Percentiles rank a stretch among this genome's conserved stretches.
These are phyloP conservation scores for Sistotremastrum suecicum DNA, from an alignment of 768 basidiomycete genomes.

Conservation along the genomic window DNA sequence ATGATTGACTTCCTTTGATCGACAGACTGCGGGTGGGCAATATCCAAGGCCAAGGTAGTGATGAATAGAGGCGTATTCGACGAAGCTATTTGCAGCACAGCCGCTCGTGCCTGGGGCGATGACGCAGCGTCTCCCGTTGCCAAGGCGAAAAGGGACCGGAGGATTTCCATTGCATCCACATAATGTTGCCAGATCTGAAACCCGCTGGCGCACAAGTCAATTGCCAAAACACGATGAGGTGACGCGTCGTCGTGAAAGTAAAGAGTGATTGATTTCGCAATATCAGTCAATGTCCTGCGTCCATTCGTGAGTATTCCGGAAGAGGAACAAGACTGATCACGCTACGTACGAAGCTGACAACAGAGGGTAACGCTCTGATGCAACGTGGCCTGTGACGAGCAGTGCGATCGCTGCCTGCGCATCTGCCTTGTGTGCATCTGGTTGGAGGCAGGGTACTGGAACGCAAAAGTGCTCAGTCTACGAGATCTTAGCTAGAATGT, in stretches of 20 bases:
- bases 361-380: conserved; percentile 64
- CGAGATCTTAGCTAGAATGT: not conserved
- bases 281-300: conserved; percentile 61
- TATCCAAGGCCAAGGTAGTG: conserved; percentile 84
- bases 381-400: conserved; percentile 71
- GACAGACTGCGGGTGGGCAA: conserved; percentile 53
- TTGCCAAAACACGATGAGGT: conserved; percentile 53
- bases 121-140: conserved; percentile 65
- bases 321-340: not conserved
- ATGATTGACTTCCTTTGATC: conserved; percentile 78
- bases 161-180: conserved; percentile 76
- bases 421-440: conserved; percentile 44
- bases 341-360: conserved; percentile 50
- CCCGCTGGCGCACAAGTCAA: conserved; percentile 83
- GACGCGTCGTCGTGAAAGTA: conserved; percentile 67
- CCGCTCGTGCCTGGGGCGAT: conserved; percentile 63
- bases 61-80: conserved; percentile 83
- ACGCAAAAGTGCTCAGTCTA: conserved; percentile 4
- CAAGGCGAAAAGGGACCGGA: conserved; percentile 70
- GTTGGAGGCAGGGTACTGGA: conserved; percentile 48
- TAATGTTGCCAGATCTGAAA: conserved; percentile 94
- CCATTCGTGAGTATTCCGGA: not conserved
- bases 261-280: conserved; percentile 66
- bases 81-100: conserved; percentile 74
- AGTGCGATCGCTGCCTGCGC: conserved; percentile 52